Base-by-base conservation (phyloP, 495 filamentous ascomycete species). In the Trichoderma erinaceum region DNA sequence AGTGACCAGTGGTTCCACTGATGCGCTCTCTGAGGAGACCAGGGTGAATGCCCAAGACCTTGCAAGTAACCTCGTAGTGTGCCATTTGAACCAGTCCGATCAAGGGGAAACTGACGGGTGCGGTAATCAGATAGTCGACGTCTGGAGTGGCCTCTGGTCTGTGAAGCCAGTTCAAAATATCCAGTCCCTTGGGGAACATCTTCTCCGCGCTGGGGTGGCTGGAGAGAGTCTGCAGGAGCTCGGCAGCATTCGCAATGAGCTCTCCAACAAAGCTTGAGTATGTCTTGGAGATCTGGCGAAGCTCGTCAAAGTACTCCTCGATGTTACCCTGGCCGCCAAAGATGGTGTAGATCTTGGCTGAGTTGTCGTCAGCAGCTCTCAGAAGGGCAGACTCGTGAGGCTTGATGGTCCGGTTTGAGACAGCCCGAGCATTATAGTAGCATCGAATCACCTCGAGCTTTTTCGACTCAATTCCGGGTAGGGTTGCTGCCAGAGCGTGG, bases 271-370 rank as follows among this genome's bases (percentile, higher is more conserved):
- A 92, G 2, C 90, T 90, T 2, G 90, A 88, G 77, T 99, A 99
- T 16, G 92, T 96, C 63, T 83, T 86, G 81, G 93, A 96, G 41
- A 98, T 83, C 76, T 94, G 89, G 46, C 94, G 88, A 50, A 99
- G 85, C 79, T 99, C 96, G 67, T 97, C 93, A 75, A 98, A 99
- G 79, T 98, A 99, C 77, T 98, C 96, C 76, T 98, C 93, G 69
- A 98, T 97, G 77, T 98, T 99, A 66, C 96, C 96, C 76, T 99
- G 96, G n/a, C 96, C 96, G 61, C 96, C 96, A 70, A 97, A 97
- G 68, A 99, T 91, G 64, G 87, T 91, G 81, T 96, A 98, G 52
- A 98, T 82, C 67, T 81, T 86, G 8, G 92, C 94, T 43, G 84
- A 83, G 48, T 84, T 86, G 56, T 97, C 93, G 4, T 86, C 87